Percentiles rank a stretch among this genome's conserved stretches.
phyloP scores from a whole-genome alignment of 805 yeast genomes.

The Debaryomyces tyrocola region DNA sequence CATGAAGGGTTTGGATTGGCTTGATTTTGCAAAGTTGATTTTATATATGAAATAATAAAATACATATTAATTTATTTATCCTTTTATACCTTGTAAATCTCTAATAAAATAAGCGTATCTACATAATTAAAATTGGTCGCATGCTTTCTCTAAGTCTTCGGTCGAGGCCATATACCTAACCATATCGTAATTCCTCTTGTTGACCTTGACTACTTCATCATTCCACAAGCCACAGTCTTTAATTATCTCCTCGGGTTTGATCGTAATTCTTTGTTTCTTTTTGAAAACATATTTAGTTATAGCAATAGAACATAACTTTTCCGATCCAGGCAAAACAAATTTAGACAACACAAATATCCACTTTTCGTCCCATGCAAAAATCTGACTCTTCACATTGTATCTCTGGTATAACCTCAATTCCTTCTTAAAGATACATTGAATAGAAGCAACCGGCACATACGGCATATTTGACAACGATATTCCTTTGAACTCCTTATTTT shows the following conservation, averaged over 20 bases:
- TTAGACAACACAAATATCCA: constrained; percentile 76
- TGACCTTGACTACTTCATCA: constrained; percentile 47
- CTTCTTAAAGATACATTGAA: constrained; percentile 62
- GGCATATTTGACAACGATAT: constrained; percentile 41
- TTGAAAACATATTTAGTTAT: constrained; percentile 82
- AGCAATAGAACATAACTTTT: constrained; percentile 51
- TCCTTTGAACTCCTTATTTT: constrained; percentile 29
- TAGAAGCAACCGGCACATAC: constrained; percentile 76
- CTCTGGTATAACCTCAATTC: constrained; percentile 70
- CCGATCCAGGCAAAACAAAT: constrained; percentile 46
- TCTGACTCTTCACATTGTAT: constrained; percentile 55
- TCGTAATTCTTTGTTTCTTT: constrained; percentile 67
- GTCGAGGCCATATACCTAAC: constrained; percentile 37
- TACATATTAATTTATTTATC: no score
- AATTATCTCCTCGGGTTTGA: constrained; percentile 62
- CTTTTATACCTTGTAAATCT: no score
- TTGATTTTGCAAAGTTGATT: constrained; percentile 8
- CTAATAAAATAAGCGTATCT: not conserved
- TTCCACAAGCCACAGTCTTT: constrained; percentile 55
- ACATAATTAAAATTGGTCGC: constrained; percentile 1
- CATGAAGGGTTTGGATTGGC: constrained; percentile 95
- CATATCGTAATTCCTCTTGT: constrained; percentile 37
- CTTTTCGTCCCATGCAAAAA: constrained; percentile 83
- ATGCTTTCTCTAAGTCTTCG: constrained; percentile 30
- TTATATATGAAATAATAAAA: not conserved